Base-by-base conservation (phyloP, 768 basidiomycete species). In the Phanerochaete carnosa region DNA sequence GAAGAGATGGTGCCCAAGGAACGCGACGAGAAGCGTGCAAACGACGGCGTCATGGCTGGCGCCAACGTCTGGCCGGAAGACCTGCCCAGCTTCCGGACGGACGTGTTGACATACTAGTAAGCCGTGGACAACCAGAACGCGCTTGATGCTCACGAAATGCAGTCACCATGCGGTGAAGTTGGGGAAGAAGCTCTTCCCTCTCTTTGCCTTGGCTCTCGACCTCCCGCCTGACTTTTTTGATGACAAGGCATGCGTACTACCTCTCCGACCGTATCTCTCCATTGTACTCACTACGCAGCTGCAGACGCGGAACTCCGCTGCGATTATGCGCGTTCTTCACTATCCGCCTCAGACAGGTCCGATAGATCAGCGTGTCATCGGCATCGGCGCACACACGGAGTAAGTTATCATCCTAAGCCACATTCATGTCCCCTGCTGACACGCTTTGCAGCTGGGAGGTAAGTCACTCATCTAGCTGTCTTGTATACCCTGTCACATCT, bases 351-450 rank as follows among this genome's bases (percentile, higher is more conserved):
- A 91, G 70, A 77, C 73, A 0, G 85, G 83, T 0, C 73, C 79
- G 11, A 71, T 84, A 3, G 85, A 89, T 58, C 85, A 86, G 45
- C 77, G 82, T n/a, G 78, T 87, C 7, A 83, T 89, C n/a, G 93
- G 93, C 0, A 89, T 95, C 58, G 92, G 92, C 0, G 90, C 91
- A 0, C 91, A 92, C 70, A 89, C 86, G 1, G 88, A 90, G 89
- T 90, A 68, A 65, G 81, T 62, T 11, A 45, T 57, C 16, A 60
- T 47, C 23, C 43, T 29, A 26, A 26, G 25, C 23, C 16, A 19
- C 23, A 32, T 29, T 25, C 39, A n/a, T 45, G n/a, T 8, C 54
- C 16, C 19, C 43, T 49, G 46, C 7, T 46, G 46, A 28, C 16
- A 28, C 35, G 58, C 1, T 13, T 11, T 33, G 1, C 22, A 82